Evolutionary conservation across 768 basidiomycete genomes (phyloP).

Genomic region (Lentinula boryana): DNA sequence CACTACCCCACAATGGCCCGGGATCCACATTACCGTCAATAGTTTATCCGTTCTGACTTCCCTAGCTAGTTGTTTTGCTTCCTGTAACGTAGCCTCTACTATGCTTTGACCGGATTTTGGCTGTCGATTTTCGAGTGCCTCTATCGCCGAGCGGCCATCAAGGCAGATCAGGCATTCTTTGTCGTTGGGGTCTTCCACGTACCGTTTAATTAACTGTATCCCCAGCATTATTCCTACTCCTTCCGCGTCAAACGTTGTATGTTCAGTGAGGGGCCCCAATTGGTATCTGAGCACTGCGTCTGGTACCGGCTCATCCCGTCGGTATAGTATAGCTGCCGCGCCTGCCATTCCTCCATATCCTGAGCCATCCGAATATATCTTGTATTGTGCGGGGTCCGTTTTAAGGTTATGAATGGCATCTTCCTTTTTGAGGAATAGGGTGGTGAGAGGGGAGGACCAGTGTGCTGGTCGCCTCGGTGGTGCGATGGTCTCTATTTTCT

Average conservation of each 20-base stretch:
- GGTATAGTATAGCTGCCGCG: background rate
- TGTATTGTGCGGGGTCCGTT: background rate
- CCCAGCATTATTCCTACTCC: background rate
- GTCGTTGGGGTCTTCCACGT: background rate
- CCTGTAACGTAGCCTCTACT: background rate
- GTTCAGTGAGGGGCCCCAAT: background rate
- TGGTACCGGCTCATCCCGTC: background rate
- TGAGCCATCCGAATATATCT: slow-evolving; percentile 13
- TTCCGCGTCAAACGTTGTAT: background rate
- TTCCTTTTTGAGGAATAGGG: background rate
- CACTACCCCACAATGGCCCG: background rate
- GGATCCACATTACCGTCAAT: background rate
- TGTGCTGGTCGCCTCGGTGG: background rate
- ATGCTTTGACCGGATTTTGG: background rate
- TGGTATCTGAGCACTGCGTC: background rate
- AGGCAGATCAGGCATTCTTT: background rate
- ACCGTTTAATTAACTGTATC: background rate
- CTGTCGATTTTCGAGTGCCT: background rate
- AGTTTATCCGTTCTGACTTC: background rate
- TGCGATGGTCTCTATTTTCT: background rate
- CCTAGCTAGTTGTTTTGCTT: background rate
- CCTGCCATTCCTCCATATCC: background rate
- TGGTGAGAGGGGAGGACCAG: background rate
- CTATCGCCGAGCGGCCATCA: background rate
- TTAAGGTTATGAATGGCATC: background rate